A percentile compares a stretch with the other conserved stretches of the same genome.
Conservation (phyloP, 1,284 basidiomycete species). For the Clitocybe nebularis region DNA sequence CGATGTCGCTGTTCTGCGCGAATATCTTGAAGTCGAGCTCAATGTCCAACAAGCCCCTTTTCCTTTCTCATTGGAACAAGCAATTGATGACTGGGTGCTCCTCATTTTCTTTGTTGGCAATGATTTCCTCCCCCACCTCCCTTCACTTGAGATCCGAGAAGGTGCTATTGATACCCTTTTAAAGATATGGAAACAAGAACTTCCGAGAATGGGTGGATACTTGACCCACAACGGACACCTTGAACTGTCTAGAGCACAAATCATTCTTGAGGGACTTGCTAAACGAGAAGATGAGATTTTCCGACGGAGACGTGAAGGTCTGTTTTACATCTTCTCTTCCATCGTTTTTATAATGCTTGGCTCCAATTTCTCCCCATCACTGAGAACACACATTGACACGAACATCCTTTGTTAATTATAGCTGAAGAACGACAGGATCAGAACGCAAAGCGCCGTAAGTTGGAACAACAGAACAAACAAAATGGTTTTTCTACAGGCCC, state of each 20-base stretch:
- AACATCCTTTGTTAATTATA: constrained; percentile 33
- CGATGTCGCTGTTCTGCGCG: constrained; percentile 91
- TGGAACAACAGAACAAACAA: constrained; percentile 62
- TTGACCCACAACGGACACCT: constrained; percentile 92
- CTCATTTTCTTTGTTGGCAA: constrained; percentile 99
- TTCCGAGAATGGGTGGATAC: constrained; percentile 96
- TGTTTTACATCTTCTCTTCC: constrained; percentile 30
- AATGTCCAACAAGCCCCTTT: constrained; percentile 77
- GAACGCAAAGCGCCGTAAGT: constrained; percentile 82
- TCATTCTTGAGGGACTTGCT: constrained; percentile 94
- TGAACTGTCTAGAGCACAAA: constrained; percentile 82
- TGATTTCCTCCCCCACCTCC: constrained; percentile 98
- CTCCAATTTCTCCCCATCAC: constrained; percentile 8
- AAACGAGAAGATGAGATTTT: constrained; percentile 96
- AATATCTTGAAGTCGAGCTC: constrained; percentile 96
- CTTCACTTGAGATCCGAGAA: constrained; percentile 97
- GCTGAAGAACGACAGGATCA: constrained; percentile 92
- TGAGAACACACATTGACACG: constrained; percentile 21
- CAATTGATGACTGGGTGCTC: constrained; percentile 99
- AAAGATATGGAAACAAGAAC: constrained; percentile 91
- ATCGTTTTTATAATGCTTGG: constrained; percentile 9
- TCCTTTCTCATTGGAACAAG: constrained; percentile 93
- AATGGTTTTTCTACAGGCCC: constrained; percentile 46
- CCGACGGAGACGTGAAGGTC: constrained; percentile 85
- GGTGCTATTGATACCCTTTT: constrained; percentile 97